phyloP scores from a whole-genome alignment of 495 filamentous ascomycete genomes.

The Penicillium angulare region DNA sequence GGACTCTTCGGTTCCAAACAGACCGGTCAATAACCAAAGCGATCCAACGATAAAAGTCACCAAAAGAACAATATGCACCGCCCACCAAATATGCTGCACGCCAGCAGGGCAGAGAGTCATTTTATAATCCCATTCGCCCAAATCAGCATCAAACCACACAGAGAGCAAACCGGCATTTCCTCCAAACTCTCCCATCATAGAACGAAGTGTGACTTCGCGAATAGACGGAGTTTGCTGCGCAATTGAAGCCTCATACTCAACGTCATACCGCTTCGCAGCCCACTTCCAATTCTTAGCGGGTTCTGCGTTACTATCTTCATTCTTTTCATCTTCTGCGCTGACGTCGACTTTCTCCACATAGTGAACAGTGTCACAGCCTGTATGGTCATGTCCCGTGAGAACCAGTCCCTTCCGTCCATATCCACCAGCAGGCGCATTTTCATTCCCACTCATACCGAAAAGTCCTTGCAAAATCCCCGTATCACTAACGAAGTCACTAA shows the following conservation, averaged over 20 bases:
- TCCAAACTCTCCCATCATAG: slow-evolving; percentile 95
- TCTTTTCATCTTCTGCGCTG: slow-evolving; percentile 10
- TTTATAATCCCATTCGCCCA: slow-evolving; percentile 74
- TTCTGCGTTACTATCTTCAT: slow-evolving; percentile 17
- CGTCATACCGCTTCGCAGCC: slow-evolving; percentile 30
- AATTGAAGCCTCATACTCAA: background rate
- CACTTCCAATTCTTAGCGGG: slow-evolving; percentile 28
- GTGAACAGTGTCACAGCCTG: slow-evolving; percentile 87
- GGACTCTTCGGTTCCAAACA: background rate
- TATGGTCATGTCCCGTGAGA: slow-evolving; percentile 91
- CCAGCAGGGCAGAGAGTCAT: slow-evolving; percentile 75
- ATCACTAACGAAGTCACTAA: slow-evolving; percentile 60
- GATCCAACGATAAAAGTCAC: slow-evolving; percentile 40
- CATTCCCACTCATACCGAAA: slow-evolving; percentile 68
- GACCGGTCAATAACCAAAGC: slow-evolving; percentile 5
- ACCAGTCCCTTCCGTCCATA: slow-evolving; percentile 69
- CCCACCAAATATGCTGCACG: slow-evolving; percentile 93
- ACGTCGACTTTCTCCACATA: slow-evolving; percentile 55
- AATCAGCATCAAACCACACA: slow-evolving; percentile 76
- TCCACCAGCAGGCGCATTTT: slow-evolving; percentile 49
- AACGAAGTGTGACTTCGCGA: slow-evolving; percentile 91
- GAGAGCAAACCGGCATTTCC: slow-evolving; percentile 87
- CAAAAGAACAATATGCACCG: slow-evolving; percentile 70
- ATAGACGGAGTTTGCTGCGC: slow-evolving; percentile 39
- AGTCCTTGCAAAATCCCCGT: slow-evolving; percentile 72